A percentile compares a stretch with the other conserved stretches of the same genome.
Conservation (phyloP, 345 rosid genomes). For the Nephelium lappaceum region DNA sequence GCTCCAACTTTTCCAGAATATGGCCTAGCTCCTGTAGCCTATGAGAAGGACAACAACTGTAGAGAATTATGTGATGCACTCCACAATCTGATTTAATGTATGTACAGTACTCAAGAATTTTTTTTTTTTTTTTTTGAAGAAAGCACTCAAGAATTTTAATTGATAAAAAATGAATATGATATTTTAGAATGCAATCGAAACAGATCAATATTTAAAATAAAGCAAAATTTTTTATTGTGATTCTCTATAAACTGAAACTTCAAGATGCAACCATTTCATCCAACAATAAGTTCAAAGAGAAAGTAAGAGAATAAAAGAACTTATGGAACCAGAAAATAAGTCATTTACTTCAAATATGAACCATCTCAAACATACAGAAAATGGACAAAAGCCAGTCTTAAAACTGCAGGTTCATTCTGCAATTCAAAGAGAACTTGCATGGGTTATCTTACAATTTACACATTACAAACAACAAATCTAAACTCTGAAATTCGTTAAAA, state of each 20-base stretch:
- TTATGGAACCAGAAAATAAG: background rate
- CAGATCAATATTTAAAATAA: background rate
- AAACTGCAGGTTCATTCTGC: background rate
- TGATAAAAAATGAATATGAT: too few species aligned
- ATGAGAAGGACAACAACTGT: background rate
- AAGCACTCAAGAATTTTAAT: background rate
- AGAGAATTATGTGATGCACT: background rate
- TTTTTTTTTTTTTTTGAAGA: too few species aligned
- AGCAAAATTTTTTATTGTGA: background rate
- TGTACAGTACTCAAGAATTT: background rate
- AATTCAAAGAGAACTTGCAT: background rate
- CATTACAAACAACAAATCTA: background rate
- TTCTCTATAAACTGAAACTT: background rate
- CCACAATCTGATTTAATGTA: background rate
- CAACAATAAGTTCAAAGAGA: background rate
- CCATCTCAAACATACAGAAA: background rate
- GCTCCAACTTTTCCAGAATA: conserved; percentile 91
- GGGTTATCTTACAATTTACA: background rate
- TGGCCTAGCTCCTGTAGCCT: conserved; percentile 89
- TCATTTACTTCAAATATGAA: background rate
- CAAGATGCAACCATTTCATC: background rate
- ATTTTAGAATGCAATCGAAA: background rate
- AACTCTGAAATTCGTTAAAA: background rate
- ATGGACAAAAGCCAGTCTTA: background rate
- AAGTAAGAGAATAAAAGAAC: background rate